These are phyloP conservation scores for Chlorella sp. DNA, from an alignment of 139 green algal species.

Conservation along the genomic window DNA sequence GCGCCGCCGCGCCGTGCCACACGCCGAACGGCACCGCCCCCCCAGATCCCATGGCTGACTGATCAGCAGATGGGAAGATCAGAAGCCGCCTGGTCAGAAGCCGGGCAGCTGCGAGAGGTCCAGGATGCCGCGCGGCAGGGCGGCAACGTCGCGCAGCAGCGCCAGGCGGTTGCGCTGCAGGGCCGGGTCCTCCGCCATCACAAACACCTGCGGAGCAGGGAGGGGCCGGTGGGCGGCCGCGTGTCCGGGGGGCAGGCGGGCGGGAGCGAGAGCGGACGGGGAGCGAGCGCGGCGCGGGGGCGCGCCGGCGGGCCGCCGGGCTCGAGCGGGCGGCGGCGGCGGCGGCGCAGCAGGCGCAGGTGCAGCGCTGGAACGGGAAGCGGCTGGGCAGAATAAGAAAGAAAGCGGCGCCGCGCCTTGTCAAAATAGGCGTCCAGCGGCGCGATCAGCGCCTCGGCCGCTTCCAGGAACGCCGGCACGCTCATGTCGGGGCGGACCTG, in stretches of 20 bases:
- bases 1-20: too few relatives aligned
- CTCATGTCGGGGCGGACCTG: constrained; percentile 39
- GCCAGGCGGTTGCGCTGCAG: constrained; percentile 86
- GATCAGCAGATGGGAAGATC: too few relatives aligned
- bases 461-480: constrained; percentile 68
- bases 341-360: too few relatives aligned
- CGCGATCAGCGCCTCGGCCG: constrained; percentile 50
- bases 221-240: too few relatives aligned
- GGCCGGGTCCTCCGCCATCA: constrained; percentile 86
- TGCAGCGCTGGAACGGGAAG: too few relatives aligned
- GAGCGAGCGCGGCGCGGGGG: too few relatives aligned
- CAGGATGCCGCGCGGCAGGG: constrained; percentile 78
- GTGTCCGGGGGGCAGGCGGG: too few relatives aligned
- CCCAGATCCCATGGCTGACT: too few relatives aligned
- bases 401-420: constrained; percentile 60
- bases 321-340: too few relatives aligned
- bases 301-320: too few relatives aligned
- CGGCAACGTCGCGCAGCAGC: constrained; percentile 80
- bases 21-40: too few relatives aligned
- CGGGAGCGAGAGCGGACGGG: not conserved
- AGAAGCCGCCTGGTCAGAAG: constrained; percentile 84
- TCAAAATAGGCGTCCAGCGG: constrained; percentile 92
- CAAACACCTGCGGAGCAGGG: constrained; percentile 58
- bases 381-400: too few relatives aligned
- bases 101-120: constrained; percentile 91